Evolutionary conservation across 345 rosid genomes (phyloP).

Genomic region (Bruguiera gymnorhiza): DNA sequence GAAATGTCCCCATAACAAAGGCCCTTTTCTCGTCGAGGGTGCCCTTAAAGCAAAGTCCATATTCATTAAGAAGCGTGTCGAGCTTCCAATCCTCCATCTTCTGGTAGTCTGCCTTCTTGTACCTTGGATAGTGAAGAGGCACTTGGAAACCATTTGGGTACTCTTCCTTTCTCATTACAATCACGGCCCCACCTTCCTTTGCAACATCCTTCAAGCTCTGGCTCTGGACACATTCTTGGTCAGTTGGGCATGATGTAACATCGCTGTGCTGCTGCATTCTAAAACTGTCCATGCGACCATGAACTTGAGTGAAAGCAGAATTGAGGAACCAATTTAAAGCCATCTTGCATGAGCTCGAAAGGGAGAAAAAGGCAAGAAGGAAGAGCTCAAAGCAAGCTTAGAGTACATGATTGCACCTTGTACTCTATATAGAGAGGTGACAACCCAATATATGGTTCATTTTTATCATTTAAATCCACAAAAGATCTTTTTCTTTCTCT

Average conservation of each 20-base stretch:
- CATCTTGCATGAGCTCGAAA: constrained; percentile 17
- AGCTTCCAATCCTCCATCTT: constrained; percentile 50
- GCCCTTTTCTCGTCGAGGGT: constrained; percentile 45
- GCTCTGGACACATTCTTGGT: constrained; percentile 1
- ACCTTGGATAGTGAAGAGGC: constrained; percentile 59
- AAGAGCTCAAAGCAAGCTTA: neutral
- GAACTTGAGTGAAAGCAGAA: constrained; percentile 30
- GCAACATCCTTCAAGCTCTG: neutral
- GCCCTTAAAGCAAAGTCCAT: constrained; percentile 43
- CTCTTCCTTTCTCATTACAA: constrained; percentile 23
- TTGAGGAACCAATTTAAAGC: constrained; percentile 32
- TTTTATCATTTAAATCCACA: neutral
- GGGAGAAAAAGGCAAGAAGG: neutral
- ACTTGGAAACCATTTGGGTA: constrained; percentile 44
- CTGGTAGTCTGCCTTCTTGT: constrained; percentile 45
- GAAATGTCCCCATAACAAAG: constrained; percentile 48
- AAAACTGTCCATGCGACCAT: constrained; percentile 20
- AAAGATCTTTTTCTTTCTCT: neutral
- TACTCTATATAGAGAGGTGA: neutral
- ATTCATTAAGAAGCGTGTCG: constrained; percentile 48
- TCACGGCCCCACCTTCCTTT: neutral
- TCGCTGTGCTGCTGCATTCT: neutral
- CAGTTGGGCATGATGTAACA: neutral
- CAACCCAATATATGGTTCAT: neutral
- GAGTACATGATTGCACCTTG: neutral